Conservation (phyloP, 805 yeast genomes). For the Isabelozyma heimii region DNA sequence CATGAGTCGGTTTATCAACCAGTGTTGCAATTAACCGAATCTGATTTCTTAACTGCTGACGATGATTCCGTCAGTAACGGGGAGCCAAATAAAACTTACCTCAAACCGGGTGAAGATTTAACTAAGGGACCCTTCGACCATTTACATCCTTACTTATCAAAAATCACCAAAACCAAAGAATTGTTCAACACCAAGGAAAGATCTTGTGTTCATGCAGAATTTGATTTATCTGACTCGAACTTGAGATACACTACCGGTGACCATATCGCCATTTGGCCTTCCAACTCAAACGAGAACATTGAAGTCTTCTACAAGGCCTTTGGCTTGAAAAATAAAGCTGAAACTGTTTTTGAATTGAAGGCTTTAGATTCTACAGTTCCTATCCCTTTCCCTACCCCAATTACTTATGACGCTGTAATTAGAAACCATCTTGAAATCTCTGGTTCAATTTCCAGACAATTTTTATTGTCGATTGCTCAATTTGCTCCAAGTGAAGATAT, state of each 20-base stretch:
- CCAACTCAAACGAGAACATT: conserved; percentile 76
- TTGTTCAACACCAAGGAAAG: conserved; percentile 64
- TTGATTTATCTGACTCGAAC: conserved; percentile 73
- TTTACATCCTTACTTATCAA: conserved; percentile 79
- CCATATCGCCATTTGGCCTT: conserved; percentile 93
- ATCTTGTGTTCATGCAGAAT: conserved; percentile 87
- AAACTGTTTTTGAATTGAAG: conserved; percentile 59
- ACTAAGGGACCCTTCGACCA: conserved; percentile 76
- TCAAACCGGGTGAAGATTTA: conserved; percentile 25
- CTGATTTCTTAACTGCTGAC: conserved; percentile 19
- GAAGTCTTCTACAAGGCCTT: conserved; percentile 63
- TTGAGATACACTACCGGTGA: conserved; percentile 92
- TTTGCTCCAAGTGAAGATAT: conserved; percentile 73
- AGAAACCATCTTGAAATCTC: conserved; percentile 87
- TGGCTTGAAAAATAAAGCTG: conserved; percentile 51
- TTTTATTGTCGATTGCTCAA: conserved; percentile 65
- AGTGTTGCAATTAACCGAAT: conserved; percentile 44
- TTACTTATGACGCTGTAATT: conserved; percentile 83
- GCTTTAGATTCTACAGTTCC: conserved; percentile 68
- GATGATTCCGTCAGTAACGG: conserved; percentile 54
- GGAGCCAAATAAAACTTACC: conserved; percentile 66
- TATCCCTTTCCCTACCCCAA: conserved; percentile 70
- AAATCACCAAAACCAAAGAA: conserved; percentile 59
- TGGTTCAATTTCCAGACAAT: conserved; percentile 92
- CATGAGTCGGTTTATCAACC: conserved; percentile 81